Evolutionary conservation across 2,329 filamentous ascomycete species (phyloP).

Genomic region (Sclerotinia sclerotiorum): DNA sequence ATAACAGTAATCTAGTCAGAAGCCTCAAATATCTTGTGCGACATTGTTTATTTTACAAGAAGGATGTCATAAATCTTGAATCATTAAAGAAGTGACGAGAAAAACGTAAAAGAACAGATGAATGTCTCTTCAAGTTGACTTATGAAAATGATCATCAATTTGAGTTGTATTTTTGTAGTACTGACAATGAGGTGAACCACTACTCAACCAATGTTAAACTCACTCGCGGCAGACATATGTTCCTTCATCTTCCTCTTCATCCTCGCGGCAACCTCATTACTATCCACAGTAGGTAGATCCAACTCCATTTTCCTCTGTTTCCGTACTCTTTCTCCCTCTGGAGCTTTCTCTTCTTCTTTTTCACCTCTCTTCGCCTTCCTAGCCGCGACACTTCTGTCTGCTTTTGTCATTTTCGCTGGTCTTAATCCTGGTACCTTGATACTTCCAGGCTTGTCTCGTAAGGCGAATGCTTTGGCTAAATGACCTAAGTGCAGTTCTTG

Average conservation of each 20-base stretch:
- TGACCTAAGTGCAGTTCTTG: conserved; percentile 89
- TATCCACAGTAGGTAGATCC: conserved; percentile 47
- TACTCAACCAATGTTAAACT: conserved; percentile 65
- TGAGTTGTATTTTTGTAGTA: neutral
- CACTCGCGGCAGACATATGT: conserved; percentile 56
- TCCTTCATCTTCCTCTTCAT: conserved; percentile 64
- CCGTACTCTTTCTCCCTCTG: conserved; percentile 39
- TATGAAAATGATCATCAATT: neutral
- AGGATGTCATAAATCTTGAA: neutral
- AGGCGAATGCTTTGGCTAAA: conserved; percentile 86
- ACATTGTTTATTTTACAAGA: neutral
- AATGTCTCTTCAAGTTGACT: neutral
- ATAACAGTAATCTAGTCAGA: too few relatives aligned
- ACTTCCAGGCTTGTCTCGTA: conserved; percentile 83
- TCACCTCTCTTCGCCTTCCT: conserved; percentile 43
- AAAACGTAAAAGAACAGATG: neutral
- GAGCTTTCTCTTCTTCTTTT: conserved; percentile 39
- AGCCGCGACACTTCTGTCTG: conserved; percentile 43
- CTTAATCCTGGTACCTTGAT: conserved; percentile 58
- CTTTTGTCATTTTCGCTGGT: conserved; percentile 47
- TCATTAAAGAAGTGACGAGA: neutral
- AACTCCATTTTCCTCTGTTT: conserved; percentile 43
- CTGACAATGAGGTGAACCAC: neutral
- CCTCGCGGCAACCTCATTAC: conserved; percentile 60
- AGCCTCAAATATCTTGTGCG: neutral